phyloP scores from a whole-genome alignment of 1,139 yeast genomes.

The Lodderomyces orthopsilosis region DNA sequence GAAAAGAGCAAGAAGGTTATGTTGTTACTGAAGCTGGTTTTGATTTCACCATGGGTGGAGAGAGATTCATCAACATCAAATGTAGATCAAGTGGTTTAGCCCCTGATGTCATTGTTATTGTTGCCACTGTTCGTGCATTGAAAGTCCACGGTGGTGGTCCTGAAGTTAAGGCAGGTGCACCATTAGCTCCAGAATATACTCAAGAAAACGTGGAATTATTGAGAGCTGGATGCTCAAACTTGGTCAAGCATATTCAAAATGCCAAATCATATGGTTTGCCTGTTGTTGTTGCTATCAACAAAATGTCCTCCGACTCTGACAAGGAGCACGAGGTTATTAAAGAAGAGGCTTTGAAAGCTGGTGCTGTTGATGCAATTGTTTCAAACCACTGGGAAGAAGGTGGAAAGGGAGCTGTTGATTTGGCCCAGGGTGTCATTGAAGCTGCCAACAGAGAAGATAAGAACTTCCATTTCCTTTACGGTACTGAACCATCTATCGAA shows the following conservation, averaged over 20 bases:
- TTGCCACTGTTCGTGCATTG: slow-evolving; percentile 95
- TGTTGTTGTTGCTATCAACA: slow-evolving; percentile 93
- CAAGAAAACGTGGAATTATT: slow-evolving; percentile 84
- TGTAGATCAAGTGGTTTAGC: slow-evolving; percentile 88
- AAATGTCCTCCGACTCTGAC: slow-evolving; percentile 81
- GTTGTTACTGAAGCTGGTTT: slow-evolving; percentile 98
- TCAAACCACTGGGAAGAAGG: slow-evolving; percentile 99
- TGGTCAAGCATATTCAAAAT: slow-evolving; percentile 87
- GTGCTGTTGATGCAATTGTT: slow-evolving; percentile 90
- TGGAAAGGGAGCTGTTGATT: slow-evolving; percentile 87
- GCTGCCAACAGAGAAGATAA: slow-evolving; percentile 57
- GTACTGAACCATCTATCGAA: slow-evolving; percentile 68
- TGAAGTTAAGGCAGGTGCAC: slow-evolving; percentile 92
- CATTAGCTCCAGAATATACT: slow-evolving; percentile 82
- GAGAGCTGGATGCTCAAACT: slow-evolving; percentile 80
- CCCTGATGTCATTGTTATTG: slow-evolving; percentile 93
- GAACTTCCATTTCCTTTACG: slow-evolving; percentile 72
- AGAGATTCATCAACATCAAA: slow-evolving; percentile 93
- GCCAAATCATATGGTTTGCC: slow-evolving; percentile 88
- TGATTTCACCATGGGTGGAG: slow-evolving; percentile 99
- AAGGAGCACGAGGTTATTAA: slow-evolving; percentile 82
- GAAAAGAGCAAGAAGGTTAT: slow-evolving; percentile 70
- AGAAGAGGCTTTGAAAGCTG: slow-evolving; percentile 85
- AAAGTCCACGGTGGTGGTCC: slow-evolving; percentile 99
- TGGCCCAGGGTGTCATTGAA: slow-evolving; percentile 81